Conservation (phyloP, 495 filamentous ascomycete species). For the Ramalina peruviana region DNA sequence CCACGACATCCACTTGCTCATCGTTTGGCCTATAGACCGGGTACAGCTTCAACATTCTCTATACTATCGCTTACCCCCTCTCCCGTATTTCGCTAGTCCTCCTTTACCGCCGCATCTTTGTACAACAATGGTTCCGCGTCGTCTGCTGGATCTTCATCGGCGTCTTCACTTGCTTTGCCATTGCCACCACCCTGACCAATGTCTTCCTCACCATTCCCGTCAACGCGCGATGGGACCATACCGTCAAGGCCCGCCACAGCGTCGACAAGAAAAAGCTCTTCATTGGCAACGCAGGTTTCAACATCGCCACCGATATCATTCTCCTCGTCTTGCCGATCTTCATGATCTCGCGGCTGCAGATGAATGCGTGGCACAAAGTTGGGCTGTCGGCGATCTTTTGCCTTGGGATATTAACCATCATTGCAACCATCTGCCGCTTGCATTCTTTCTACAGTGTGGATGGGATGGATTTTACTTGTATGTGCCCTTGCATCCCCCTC, state of each 20-base stretch:
- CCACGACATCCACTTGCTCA: too few species aligned
- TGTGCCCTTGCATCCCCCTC: not conserved
- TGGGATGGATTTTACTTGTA: not conserved
- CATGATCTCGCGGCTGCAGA: conserved; percentile 20
- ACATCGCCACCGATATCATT: conserved; percentile 24
- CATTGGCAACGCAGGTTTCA: conserved; percentile 20
- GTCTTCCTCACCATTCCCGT: conserved; percentile 13
- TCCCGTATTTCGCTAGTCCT: conserved; percentile 6
- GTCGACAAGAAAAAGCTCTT: conserved; percentile 9
- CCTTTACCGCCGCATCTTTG: conserved; percentile 5
- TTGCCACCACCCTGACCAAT: conserved; percentile 22
- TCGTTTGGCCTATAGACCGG: not conserved
- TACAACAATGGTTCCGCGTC: not conserved
- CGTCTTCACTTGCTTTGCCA: conserved; percentile 44
- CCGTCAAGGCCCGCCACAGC: conserved; percentile 7
- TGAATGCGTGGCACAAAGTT: conserved; percentile 21
- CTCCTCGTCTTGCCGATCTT: conserved; percentile 27
- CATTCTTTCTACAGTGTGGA: not conserved
- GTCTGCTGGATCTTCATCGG: conserved; percentile 17
- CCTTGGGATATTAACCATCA: conserved; percentile 14
- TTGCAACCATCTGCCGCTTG: not conserved
- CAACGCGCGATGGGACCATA: conserved; percentile 17
- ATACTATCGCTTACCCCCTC: conserved; percentile 4
- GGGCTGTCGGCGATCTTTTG: conserved; percentile 25
- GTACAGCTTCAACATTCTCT: conserved; percentile 2